Conservation (phyloP, 768 basidiomycete genomes). For the Boletus subcaerulescens region DNA sequence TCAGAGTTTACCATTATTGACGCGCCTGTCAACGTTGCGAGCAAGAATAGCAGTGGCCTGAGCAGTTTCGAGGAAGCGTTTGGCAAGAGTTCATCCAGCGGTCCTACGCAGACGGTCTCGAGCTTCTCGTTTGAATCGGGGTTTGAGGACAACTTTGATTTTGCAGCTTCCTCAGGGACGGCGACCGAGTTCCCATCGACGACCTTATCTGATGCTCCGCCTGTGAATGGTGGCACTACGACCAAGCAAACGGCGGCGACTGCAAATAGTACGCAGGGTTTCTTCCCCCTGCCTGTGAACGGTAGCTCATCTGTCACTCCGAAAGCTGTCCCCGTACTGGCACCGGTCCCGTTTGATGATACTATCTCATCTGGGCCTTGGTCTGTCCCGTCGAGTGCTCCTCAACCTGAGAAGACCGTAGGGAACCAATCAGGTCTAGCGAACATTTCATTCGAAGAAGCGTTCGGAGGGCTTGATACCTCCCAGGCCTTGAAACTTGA, state of each 20-base stretch:
- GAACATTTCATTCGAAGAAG: constrained; percentile 50
- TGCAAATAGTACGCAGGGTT: constrained; percentile 10
- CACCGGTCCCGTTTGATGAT: constrained; percentile 44
- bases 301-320: constrained; percentile 5
- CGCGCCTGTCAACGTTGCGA: constrained; percentile 9
- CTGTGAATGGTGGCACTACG: constrained; percentile 27
- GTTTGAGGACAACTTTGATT: constrained; percentile 69
- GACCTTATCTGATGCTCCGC: constrained; percentile 16
- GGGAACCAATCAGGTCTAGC: constrained; percentile 7
- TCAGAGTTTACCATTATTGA: constrained; percentile 20
- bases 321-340: constrained; percentile 16
- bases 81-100: constrained; percentile 46
- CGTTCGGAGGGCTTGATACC: constrained; percentile 47
- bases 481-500: constrained; percentile 41
- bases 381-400: constrained; percentile 1
- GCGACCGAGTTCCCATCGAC: constrained; percentile 29
- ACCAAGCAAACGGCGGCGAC: constrained; percentile 3
- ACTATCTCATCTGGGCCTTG: constrained; percentile 37
- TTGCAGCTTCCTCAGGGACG: constrained; percentile 39
- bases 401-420: constrained; percentile 16
- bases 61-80: constrained; percentile 78
- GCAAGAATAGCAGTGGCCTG: constrained; percentile 29
- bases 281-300: constrained; percentile 15
- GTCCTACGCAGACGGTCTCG: constrained; percentile 31
- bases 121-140: constrained; percentile 63